Percentiles rank a stretch among this genome's conserved stretches.
Evolutionary conservation across 2,329 filamentous ascomycete genomes (phyloP).

Genomic region (Fusarium avenaceum): DNA sequence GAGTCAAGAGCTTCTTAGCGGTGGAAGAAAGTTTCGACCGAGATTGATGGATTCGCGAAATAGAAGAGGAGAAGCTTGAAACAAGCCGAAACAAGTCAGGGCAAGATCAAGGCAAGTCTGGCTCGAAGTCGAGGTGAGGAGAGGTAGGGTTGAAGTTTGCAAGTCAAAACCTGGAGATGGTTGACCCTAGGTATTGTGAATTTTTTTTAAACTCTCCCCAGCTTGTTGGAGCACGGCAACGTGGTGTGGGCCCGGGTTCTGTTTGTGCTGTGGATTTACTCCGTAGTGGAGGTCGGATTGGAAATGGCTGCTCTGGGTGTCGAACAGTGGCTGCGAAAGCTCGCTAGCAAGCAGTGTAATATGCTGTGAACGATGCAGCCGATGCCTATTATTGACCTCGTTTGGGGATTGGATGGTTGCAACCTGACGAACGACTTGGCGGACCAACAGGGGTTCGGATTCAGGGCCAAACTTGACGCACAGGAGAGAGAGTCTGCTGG

Average conservation of each 20-base stretch:
- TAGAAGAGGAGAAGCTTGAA: conserved; percentile 24
- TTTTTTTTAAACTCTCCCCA: conserved; percentile 41
- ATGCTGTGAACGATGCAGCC: conserved; percentile 21
- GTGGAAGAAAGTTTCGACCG: conserved; percentile 24
- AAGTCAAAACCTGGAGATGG: conserved; percentile 35
- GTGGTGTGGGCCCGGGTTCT: conserved; percentile 32
- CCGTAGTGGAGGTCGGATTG: conserved; percentile 40
- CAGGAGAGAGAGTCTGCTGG: conserved; percentile 21
- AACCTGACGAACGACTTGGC: conserved; percentile 15
- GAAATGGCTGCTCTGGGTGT: conserved; percentile 42
- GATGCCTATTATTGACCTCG: conserved; percentile 22
- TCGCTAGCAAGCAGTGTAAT: conserved; percentile 9
- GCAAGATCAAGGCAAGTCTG: conserved; percentile 33
- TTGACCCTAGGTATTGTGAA: conserved; percentile 17
- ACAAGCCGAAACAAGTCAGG: conserved; percentile 36
- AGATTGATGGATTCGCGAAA: conserved; percentile 14
- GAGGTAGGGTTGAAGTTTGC: conserved; percentile 38
- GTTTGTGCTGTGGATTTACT: conserved; percentile 24
- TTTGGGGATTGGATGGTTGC: conserved; percentile 18
- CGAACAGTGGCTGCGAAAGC: conserved; percentile 15
- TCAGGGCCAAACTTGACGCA: conserved; percentile 24
- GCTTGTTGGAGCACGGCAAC: conserved; percentile 41
- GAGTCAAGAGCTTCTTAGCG: conserved; percentile 24
- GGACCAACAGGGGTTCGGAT: conserved; percentile 32
- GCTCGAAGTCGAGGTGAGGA: conserved; percentile 12